phyloP scores from a whole-genome alignment of 352 stramenopile species.

The Globisporangium spiculum region DNA sequence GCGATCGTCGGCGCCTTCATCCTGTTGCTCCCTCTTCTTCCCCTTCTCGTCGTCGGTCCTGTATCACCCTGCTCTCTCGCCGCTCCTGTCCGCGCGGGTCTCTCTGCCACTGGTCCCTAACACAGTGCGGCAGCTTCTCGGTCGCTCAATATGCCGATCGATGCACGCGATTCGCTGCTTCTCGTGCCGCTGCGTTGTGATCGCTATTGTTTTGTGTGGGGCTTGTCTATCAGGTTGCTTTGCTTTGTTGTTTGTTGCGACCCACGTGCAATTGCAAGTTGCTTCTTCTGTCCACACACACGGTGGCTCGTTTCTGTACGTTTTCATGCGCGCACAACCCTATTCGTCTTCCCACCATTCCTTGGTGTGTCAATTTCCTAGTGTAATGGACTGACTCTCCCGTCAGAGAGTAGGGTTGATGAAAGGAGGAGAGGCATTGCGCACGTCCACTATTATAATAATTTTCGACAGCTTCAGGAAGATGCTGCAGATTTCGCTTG shows the following conservation, averaged over 20 bases:
- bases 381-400: conserved; percentile 15
- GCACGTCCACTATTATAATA: neutral
- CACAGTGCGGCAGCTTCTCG: too few relatives aligned
- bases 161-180: neutral
- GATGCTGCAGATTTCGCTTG: neutral
- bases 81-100: neutral
- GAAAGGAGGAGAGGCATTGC: neutral
- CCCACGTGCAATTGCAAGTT: neutral
- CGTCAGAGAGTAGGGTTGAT: conserved; percentile 3
- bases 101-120: neutral
- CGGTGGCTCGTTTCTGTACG: neutral
- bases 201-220: neutral
- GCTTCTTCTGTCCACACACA: neutral
- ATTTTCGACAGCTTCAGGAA: neutral
- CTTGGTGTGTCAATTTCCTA: conserved; percentile 2
- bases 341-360: neutral
- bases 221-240: neutral
- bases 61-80: neutral
- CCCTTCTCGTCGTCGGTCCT: neutral
- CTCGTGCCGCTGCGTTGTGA: neutral
- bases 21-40: neutral
- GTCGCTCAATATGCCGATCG: neutral
- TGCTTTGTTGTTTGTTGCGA: neutral
- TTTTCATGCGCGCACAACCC: neutral
- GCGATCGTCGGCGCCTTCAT: conserved; percentile 14